phyloP scores from a whole-genome alignment of 768 basidiomycete species.

The Termitomyces heimii region DNA sequence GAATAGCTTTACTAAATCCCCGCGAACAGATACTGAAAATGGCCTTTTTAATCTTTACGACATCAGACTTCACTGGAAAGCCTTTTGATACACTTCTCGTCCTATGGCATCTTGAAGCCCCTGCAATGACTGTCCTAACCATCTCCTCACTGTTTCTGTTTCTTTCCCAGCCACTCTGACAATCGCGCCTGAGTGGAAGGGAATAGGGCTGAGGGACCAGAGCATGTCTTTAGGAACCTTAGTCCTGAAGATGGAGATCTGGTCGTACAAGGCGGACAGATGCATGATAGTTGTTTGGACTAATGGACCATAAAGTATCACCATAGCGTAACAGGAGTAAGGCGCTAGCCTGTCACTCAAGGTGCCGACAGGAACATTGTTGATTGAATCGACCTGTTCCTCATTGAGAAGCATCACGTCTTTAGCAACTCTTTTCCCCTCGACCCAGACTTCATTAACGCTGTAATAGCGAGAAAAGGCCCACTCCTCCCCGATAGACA shows the following conservation, averaged over 20 bases:
- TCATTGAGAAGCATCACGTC: constrained; percentile 77
- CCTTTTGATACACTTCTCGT: constrained; percentile 55
- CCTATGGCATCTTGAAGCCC: constrained; percentile 53
- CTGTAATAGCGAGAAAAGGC: constrained; percentile 80
- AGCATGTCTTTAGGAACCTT: constrained; percentile 56
- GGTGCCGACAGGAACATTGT: constrained; percentile 32
- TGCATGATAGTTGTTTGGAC: constrained; percentile 39
- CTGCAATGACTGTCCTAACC: constrained; percentile 54
- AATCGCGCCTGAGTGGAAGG: constrained; percentile 38
- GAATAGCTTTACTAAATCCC: neutral
- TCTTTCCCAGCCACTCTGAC: constrained; percentile 73
- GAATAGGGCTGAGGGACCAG: constrained; percentile 75
- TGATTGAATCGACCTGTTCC: constrained; percentile 11
- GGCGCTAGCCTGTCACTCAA: constrained; percentile 63
- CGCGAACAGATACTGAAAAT: neutral
- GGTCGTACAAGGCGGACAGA: constrained; percentile 43
- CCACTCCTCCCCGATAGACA: constrained; percentile 85
- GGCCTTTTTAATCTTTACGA: neutral
- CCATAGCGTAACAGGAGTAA: constrained; percentile 86
- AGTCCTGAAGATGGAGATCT: constrained; percentile 59
- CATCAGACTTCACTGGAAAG: constrained; percentile 37
- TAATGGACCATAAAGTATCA: constrained; percentile 73
- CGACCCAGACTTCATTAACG: constrained; percentile 74
- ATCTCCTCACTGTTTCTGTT: constrained; percentile 67
- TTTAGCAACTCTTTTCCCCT: constrained; percentile 58